These are phyloP conservation scores for Pichia cephalocereana DNA, from an alignment of 805 yeast species.

Conservation along the genomic window DNA sequence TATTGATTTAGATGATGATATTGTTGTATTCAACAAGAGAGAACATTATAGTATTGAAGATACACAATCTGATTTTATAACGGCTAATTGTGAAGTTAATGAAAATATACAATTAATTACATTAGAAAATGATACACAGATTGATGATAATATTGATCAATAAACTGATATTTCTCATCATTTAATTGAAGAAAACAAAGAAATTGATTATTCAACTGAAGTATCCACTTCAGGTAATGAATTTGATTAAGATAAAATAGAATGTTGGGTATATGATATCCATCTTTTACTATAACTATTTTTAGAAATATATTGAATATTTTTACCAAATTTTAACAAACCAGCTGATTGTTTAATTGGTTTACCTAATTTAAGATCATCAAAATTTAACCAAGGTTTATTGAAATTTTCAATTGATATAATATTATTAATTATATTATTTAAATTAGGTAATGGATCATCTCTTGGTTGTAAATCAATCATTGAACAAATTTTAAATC, in stretches of 20 bases:
- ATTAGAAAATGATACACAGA: conserved; percentile 4
- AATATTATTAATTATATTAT: conserved; percentile 1
- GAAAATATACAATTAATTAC: neutral
- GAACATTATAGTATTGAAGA: neutral
- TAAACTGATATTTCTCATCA: neutral
- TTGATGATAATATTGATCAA: neutral
- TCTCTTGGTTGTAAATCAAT: conserved; percentile 43
- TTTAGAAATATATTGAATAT: conserved; percentile 9
- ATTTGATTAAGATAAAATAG: neutral
- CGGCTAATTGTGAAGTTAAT: neutral
- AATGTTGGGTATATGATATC: neutral
- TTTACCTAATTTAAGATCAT: conserved; percentile 6
- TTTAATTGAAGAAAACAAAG: neutral
- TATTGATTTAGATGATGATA: no score
- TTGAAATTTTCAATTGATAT: conserved; percentile 2
- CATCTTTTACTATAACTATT: conserved; percentile 7
- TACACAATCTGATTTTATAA: neutral
- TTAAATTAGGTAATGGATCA: conserved; percentile 22
- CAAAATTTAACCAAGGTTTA: conserved; percentile 10
- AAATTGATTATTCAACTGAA: neutral
- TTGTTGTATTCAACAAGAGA: no score
- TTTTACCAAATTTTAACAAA: conserved; percentile 2
- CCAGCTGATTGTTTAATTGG: conserved; percentile 5
- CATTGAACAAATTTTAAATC: conserved; percentile 43
- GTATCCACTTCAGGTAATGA: neutral